phyloP scores from a whole-genome alignment of 2,329 filamentous ascomycete genomes.

The Phyllosticta citriasiana region DNA sequence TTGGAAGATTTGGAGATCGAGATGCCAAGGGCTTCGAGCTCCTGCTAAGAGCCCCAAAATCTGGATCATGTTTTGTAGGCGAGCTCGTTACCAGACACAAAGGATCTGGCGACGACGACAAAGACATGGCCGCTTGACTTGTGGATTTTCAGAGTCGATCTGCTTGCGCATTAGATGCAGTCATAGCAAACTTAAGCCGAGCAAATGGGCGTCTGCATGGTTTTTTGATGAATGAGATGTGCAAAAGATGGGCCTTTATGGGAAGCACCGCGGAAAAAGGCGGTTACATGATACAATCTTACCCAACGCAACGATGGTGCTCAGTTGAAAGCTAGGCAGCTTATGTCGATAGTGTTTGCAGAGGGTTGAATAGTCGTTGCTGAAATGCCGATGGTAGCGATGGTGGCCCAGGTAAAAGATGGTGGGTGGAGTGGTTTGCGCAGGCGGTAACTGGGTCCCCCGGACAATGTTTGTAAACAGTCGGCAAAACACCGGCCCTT shows the following conservation, averaged over 20 bases:
- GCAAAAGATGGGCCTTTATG: not conserved
- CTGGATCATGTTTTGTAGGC: not conserved
- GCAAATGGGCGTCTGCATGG: not conserved
- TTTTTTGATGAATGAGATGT: not conserved
- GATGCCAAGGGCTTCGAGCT: constrained; percentile 3
- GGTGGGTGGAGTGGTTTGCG: not conserved
- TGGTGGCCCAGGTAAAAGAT: not conserved
- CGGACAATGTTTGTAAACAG: not conserved
- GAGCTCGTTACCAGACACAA: constrained; percentile 16
- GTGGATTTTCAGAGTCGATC: too few species aligned
- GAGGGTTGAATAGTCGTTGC: not conserved
- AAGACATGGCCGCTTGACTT: not conserved
- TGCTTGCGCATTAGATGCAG: not conserved
- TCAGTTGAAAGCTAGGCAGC: not conserved
- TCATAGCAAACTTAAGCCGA: not conserved
- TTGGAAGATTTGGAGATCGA: constrained; percentile 1
- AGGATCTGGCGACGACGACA: constrained; percentile 27
- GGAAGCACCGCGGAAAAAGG: not conserved
- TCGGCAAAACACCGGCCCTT: not conserved
- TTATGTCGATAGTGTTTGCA: not conserved
- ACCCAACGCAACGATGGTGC: not conserved
- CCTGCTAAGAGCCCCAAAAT: not conserved
- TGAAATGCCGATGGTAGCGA: not conserved
- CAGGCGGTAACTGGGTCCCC: not conserved
- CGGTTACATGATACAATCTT: not conserved